A percentile compares a stretch with the other conserved stretches of the same genome.
phyloP scores from a whole-genome alignment of 345 rosid genomes.

The Eucalyptus grandis region DNA sequence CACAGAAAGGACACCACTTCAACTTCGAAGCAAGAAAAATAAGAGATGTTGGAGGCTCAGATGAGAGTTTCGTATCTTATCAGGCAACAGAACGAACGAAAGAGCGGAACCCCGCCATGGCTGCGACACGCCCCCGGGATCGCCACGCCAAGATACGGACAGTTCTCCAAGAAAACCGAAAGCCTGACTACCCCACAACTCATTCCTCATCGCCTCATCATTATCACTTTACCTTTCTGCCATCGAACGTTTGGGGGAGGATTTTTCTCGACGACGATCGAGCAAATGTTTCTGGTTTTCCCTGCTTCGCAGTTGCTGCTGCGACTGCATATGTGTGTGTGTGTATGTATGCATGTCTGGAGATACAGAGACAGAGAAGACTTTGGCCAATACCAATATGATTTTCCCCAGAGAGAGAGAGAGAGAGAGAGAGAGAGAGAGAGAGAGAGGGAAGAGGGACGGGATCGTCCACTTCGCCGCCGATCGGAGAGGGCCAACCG shows the following conservation, averaged over 20 bases:
- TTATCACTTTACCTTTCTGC: neutral
- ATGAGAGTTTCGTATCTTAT: neutral
- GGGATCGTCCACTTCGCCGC: neutral
- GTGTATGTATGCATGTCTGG: neutral
- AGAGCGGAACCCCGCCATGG: neutral
- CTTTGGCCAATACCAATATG: neutral
- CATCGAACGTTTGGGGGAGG: neutral
- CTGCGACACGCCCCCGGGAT: neutral
- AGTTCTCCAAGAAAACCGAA: neutral
- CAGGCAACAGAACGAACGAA: neutral
- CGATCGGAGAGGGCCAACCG: neutral
- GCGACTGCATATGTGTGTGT: neutral
- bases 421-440: neutral
- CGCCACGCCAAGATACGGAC: conserved; percentile 2
- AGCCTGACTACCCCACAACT: neutral
- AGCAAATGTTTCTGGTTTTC: neutral
- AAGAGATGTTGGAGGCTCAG: neutral
- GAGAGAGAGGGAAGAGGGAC: too few relatives aligned
- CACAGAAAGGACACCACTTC: neutral
- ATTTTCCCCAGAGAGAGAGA: neutral
- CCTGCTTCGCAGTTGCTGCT: neutral
- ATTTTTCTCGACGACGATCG: neutral
- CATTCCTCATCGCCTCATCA: neutral
- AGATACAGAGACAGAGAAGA: neutral
- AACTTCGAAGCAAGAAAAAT: neutral